phyloP scores from a whole-genome alignment of 192 early-diverging fungal genomes.

The Coemansia sp. region DNA sequence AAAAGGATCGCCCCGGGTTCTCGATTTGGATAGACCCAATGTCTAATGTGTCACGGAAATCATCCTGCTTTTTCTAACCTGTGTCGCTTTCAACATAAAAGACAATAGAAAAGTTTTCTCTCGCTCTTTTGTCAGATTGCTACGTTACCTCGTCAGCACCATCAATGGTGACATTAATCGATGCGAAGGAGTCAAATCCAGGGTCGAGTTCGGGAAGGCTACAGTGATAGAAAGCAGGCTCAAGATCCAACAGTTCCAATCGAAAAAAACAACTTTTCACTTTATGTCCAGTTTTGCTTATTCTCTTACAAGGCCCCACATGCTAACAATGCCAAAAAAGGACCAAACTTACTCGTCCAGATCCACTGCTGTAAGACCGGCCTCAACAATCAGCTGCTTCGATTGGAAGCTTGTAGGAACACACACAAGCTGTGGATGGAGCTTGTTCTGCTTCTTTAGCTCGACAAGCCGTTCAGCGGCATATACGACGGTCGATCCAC shows the following conservation, averaged over 20 bases:
- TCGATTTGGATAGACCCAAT: not conserved
- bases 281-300: no score
- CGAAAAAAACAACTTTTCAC: no score
- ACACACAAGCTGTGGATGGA: conserved; percentile 69
- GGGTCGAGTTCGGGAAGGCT: conserved; percentile 66
- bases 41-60: not conserved
- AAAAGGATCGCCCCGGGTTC: not conserved
- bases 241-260: no score
- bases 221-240: conserved; percentile 1
- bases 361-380: conserved; percentile 75
- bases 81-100: no score
- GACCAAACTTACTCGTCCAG: conserved; percentile 65
- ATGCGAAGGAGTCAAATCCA: conserved; percentile 12
- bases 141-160: conserved; percentile 76
- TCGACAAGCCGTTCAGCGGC: conserved; percentile 79
- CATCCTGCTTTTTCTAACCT: not conserved
- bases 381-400: conserved; percentile 76
- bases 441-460: conserved; percentile 57
- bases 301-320: no score
- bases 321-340: conserved; percentile 1
- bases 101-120: not conserved
- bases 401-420: conserved; percentile 94
- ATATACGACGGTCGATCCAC: conserved; percentile 85
- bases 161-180: conserved; percentile 85
- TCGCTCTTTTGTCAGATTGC: not conserved